phyloP scores from a whole-genome alignment of 306 rosid species.

The Pterocarpus macrocarpus region DNA sequence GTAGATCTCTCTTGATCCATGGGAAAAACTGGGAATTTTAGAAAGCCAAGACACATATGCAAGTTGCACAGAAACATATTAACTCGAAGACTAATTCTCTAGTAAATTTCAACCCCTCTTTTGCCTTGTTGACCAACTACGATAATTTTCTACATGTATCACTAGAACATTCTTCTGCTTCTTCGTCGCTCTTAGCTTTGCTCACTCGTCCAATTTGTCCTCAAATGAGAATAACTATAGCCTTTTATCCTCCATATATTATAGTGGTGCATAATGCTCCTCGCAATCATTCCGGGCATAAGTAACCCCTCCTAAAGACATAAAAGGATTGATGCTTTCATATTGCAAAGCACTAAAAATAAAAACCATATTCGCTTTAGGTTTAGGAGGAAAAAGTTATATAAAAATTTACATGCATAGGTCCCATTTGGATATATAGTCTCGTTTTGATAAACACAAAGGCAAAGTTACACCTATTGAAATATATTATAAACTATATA shows the following conservation, averaged over 20 bases:
- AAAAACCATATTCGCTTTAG: not conserved
- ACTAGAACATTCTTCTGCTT: not conserved
- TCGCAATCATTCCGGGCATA: slow-evolving; percentile 43
- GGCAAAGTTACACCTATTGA: not conserved
- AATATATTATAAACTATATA: not conserved
- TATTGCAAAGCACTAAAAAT: slow-evolving; percentile 35
- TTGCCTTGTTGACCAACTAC: slow-evolving; percentile 11
- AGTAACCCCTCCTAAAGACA: slow-evolving; percentile 24
- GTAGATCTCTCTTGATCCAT: too few relatives aligned
- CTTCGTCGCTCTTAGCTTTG: not conserved
- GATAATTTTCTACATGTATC: not conserved
- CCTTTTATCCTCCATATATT: slow-evolving; percentile 34
- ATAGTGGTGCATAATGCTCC: slow-evolving; percentile 43
- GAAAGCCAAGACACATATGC: not conserved
- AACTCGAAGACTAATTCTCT: not conserved
- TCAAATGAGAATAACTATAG: slow-evolving; percentile 44
- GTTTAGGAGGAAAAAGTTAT: not conserved
- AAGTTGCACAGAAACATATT: slow-evolving; percentile 5
- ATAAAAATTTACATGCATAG: not conserved
- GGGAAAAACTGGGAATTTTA: too few relatives aligned
- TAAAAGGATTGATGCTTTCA: slow-evolving; percentile 36
- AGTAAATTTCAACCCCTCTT: slow-evolving; percentile 18
- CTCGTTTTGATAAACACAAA: not conserved
- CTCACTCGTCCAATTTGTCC: slow-evolving; percentile 21
- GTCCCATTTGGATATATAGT: not conserved